Evolutionary conservation across 805 yeast species (phyloP).

Genomic region (Cyberlindnera mississippiensis): DNA sequence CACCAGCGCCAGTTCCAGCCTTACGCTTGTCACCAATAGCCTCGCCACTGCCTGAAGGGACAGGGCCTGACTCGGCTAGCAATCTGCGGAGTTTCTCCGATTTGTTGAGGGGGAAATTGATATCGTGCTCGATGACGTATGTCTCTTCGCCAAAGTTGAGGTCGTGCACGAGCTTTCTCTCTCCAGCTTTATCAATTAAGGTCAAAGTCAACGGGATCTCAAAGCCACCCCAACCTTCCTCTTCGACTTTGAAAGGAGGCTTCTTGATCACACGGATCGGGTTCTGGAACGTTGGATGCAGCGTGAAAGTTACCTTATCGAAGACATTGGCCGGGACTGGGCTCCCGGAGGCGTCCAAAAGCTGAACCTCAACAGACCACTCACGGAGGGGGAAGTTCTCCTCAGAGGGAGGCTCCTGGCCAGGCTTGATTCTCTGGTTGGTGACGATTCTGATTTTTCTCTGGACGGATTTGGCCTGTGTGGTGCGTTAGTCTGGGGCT

Average conservation of each 20-base stretch:
- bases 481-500: background rate
- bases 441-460: conserved; percentile 88
- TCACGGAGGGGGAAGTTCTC: conserved; percentile 84
- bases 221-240: conserved; percentile 98
- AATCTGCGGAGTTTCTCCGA: conserved; percentile 63
- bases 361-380: conserved; percentile 78
- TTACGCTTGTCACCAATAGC: conserved; percentile 37
- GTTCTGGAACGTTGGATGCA: conserved; percentile 92
- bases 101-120: conserved; percentile 72
- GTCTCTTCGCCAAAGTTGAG: conserved; percentile 77
- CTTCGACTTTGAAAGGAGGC: conserved; percentile 83
- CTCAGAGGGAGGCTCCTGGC: conserved; percentile 80
- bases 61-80: conserved; percentile 77
- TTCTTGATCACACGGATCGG: conserved; percentile 79
- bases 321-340: conserved; percentile 83
- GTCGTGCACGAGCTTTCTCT: conserved; percentile 82
- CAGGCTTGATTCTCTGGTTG: conserved; percentile 75
- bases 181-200: conserved; percentile 83
- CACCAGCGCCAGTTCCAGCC: conserved; percentile 24
- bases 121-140: conserved; percentile 72
- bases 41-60: conserved; percentile 45
- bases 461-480: conserved; percentile 43
- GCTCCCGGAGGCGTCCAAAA: conserved; percentile 76
- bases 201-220: conserved; percentile 79
- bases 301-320: conserved; percentile 87